Evolutionary conservation across 1,139 yeast species (phyloP).

Genomic region (Nakaseomyces sp.): DNA sequence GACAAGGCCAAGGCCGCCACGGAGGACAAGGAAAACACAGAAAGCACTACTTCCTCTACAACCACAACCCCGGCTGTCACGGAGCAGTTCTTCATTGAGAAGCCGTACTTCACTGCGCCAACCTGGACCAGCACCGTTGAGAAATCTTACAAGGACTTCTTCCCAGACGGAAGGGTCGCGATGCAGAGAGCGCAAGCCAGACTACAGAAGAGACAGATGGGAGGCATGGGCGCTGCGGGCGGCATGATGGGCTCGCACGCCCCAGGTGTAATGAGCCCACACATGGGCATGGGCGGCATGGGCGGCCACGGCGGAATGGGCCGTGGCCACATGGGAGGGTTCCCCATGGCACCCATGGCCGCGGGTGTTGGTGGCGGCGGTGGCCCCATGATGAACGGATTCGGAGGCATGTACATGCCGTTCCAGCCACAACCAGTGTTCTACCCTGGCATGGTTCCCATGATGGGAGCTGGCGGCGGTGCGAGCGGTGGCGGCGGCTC

Average conservation of each 20-base stretch:
- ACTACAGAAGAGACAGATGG: slow-evolving; percentile 30
- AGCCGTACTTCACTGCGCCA: slow-evolving; percentile 68
- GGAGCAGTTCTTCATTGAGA: slow-evolving; percentile 41
- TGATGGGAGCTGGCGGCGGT: slow-evolving; percentile 18
- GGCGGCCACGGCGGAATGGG: slow-evolving; percentile 13
- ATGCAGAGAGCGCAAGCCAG: slow-evolving; percentile 26
- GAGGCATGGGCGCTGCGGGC: slow-evolving; percentile 14
- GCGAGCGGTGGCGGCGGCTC: no score
- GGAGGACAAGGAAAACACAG: slow-evolving; percentile 11
- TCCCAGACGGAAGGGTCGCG: slow-evolving; percentile 34
- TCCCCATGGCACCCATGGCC: slow-evolving; percentile 24
- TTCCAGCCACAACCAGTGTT: slow-evolving; percentile 31
- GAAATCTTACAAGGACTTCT: slow-evolving; percentile 42
- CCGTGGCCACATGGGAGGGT: slow-evolving; percentile 16
- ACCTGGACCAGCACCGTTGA: slow-evolving; percentile 64
- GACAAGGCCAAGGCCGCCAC: slow-evolving; percentile 9
- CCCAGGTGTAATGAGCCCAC: slow-evolving; percentile 20
- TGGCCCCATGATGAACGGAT: slow-evolving; percentile 24
- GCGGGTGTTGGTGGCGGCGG: slow-evolving; percentile 14
- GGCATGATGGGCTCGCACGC: slow-evolving; percentile 12
- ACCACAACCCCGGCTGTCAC: slow-evolving; percentile 8
- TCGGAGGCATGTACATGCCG: slow-evolving; percentile 29
- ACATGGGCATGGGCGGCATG: slow-evolving; percentile 18
- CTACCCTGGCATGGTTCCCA: slow-evolving; percentile 27
- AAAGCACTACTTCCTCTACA: neutral